Percentiles rank a stretch among this genome's conserved stretches.
Conservation (phyloP, 192 early-diverging fungal genomes). For the Linnemannia exigua region DNA sequence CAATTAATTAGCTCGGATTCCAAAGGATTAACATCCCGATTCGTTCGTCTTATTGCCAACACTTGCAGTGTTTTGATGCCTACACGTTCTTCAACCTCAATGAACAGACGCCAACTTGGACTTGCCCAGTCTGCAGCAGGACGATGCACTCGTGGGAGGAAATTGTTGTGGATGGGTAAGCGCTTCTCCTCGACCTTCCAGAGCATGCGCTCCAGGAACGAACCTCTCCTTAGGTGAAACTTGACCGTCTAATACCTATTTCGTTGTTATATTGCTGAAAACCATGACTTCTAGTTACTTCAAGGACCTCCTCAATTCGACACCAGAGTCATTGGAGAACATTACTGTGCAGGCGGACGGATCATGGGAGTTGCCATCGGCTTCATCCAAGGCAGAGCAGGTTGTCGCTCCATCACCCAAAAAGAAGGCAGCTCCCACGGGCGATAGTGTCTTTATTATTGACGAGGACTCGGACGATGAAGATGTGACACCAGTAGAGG, state of each 20-base stretch:
- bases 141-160: conserved; percentile 67
- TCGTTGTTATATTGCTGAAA: not conserved
- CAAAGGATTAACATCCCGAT: conserved; percentile 75
- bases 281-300: conserved; percentile 50
- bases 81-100: conserved; percentile 81
- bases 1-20: conserved; percentile 63
- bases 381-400: conserved; percentile 13
- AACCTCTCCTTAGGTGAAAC: not conserved
- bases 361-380: conserved; percentile 47
- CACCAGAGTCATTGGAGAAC: conserved; percentile 53
- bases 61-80: conserved; percentile 90
- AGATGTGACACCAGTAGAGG: conserved; percentile 16
- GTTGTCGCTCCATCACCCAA: conserved; percentile 19
- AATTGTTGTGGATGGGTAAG: conserved; percentile 79
- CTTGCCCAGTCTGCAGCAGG: conserved; percentile 80
- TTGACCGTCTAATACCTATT: conserved; percentile 47
- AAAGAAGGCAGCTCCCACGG: conserved; percentile 14
- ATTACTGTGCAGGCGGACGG: conserved; percentile 63
- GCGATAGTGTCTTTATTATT: conserved; percentile 39
- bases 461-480: conserved; percentile 53
- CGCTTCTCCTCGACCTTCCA: conserved; percentile 50
- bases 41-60: conserved; percentile 74
- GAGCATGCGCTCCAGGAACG: conserved; percentile 44
- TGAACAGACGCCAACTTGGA: conserved; percentile 74
- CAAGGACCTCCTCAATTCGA: conserved; percentile 55